These are phyloP conservation scores for Chaetomium sp. DNA, from an alignment of 2,329 filamentous ascomycete genomes.

Conservation along the genomic window DNA sequence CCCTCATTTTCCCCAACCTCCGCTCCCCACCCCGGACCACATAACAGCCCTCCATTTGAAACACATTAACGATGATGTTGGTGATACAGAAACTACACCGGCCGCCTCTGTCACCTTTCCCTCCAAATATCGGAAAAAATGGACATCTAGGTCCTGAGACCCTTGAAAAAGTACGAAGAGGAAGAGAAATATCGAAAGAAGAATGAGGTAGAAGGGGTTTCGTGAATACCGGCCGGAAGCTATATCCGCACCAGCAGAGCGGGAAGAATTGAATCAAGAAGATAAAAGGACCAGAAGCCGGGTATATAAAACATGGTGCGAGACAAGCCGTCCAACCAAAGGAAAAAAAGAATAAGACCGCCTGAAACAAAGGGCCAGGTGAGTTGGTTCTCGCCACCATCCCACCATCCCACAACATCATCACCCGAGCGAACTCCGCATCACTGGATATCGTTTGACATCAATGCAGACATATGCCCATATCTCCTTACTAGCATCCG, in stretches of 20 bases:
- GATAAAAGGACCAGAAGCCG: not conserved
- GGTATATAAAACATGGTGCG: not conserved
- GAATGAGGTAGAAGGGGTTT: too few relatives aligned
- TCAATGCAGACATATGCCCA: too few relatives aligned
- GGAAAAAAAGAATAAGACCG: slow-evolving; percentile 12
- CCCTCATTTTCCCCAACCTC: not conserved
- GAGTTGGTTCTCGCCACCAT: not conserved
- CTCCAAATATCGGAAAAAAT: not conserved
- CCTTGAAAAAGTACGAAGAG: slow-evolving; percentile 15
- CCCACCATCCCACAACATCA: not conserved
- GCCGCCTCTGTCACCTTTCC: not conserved
- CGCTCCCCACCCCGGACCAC: not conserved
- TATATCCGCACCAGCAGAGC: slow-evolving; percentile 1
- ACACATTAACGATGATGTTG: slow-evolving; percentile 9
- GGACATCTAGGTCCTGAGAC: slow-evolving; percentile 4
- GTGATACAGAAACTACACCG: slow-evolving; percentile 7
- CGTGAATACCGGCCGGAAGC: not conserved
- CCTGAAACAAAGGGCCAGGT: slow-evolving; percentile 5
- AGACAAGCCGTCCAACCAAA: not conserved
- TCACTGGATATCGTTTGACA: too few relatives aligned
- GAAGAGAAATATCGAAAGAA: slow-evolving; percentile 15
- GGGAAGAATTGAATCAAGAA: not conserved
- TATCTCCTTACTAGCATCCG: too few relatives aligned
- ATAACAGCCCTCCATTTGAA: not conserved
- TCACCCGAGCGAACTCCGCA: not conserved